Base-by-base conservation (phyloP, 768 basidiomycete genomes). In the Tylopilus cervinicoccineus region DNA sequence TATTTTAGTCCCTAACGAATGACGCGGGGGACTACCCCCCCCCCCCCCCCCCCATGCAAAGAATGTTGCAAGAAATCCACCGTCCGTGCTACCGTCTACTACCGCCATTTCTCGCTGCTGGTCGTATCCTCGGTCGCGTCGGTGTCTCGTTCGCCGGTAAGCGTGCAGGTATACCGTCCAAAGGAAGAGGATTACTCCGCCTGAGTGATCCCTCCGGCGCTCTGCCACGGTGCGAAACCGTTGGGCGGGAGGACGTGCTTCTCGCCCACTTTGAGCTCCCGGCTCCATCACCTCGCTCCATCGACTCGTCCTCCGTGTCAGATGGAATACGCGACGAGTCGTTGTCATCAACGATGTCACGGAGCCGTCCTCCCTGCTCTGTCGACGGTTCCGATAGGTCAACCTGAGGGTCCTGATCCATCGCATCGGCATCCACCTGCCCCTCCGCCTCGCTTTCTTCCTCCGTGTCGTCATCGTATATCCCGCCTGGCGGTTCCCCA, bases 401-500 rank as follows among this genome's bases (percentile, higher is more conserved):
- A 27, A 60, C 52, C 41, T 68, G 55, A 71, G 78, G 47, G 62
- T 68, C 85, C 63, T 87, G 82, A 53, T 88, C 86, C 86, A 86
- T 86, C 23, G 81, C 83, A 60, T 86, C 86, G 0, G 72, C 70
- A 59, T 85, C 83, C 11, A 70, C 76, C 55, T 81, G 76, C 47
- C 81, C 81, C 55, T 76, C 75, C 47, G 63, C 68, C 8, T 76
- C 75, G 19, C 59, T 61, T 31, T 71, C 63, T 54, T 71, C 65
- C 43, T 77, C 78, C 33, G 80, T 73, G 48, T 75, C 75, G 37
- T 81, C 86, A 57, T 90, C 88, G 58, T 90, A 88, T 38, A 87
- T 68, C 12, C 86, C 85, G 33, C 78, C 78, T 12, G 84, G 77
- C 0, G 86, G 85, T 61, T 90, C 88, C 11, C 88, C 87, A 38